Base-by-base conservation (phyloP, 208 protist genomes). In the Porcisia hertigi region DNA sequence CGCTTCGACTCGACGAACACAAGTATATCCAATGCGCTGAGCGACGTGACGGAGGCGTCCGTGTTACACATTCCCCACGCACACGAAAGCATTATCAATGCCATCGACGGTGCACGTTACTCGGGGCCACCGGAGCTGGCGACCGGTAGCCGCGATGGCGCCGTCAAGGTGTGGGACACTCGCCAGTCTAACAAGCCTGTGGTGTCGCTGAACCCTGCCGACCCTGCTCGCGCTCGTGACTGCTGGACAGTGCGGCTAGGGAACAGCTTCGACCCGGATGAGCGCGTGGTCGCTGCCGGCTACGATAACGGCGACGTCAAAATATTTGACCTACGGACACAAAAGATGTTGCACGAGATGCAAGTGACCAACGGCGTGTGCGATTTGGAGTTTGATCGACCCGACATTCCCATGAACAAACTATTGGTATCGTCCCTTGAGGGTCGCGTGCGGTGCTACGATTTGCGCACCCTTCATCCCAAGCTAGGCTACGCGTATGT, bases 281-380 rank as follows among this genome's bases (percentile, higher is more conserved):
- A 99, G 82, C 94, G 97, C 47, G 88, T 94, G 23, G 88, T 98
- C 16, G 94, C 85, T n/a, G 90, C 92, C 14, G 97, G 96, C 3
- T 99, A 98, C 82, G 96, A 98, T 77, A 99, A 98, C 83, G 97
- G 97, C 36, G 97, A 99, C 79, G 83, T 99, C 54, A 99, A 99
- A 77, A 74, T 99, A 12, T 98, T 98, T 66, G 97, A 99, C 74
- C 77, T 99, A 36, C 90, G 94, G 74, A 97, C 79, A 23, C 94
- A 94, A 72, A 91, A 86, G 73, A 90, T 98, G 85, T 71, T 91
- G 30, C 95, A 95, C 76, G 95, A 99, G 82, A 96, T 97, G 63
- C 98, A 98, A 76, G 88, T 98, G 39, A 72, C 75, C 55, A 98
- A 98, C 81, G 97, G 97, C 67, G 88, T 98, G 58, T 98, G 95